Evolutionary conservation across 1,284 basidiomycete species (phyloP), one percentile per base, ranked within the genome.

Genomic region (Heliocybe sulcata): DNA sequence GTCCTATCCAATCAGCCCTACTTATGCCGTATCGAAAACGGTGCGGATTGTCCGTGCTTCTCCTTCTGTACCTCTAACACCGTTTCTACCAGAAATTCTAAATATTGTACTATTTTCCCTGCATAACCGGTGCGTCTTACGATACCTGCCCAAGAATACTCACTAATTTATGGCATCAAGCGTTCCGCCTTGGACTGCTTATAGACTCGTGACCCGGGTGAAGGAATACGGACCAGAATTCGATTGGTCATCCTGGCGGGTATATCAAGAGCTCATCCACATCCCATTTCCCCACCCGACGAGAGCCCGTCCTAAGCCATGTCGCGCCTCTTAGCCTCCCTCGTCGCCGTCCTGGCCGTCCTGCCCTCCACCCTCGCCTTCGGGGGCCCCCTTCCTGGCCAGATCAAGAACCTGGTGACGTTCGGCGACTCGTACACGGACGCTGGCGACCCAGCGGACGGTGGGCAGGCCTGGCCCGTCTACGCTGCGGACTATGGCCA

Each of bases 361-460:
- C 10, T 26, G 16, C 47, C 47, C 22, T 49, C 47, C 4, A n/a
- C 25, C 20, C 27, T 49, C 11, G 20, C 47, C 12, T 49, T 25
- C 16, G 27, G 23, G 4, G 47, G 47, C 25, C 23, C 27, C n/a
- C 47, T 26, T 14, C 47, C 47, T 6, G 47, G 47, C 19, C 72
- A 72, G 54, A 72, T 77, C 57, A 74, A 70, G 55, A 74, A 68
- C 51, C 63, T 75, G 14, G 74, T 72, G 50, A 74, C 73, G 1
- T 77, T 76, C 52, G 76, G 76, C 2, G 76, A 77, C 59, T 76
- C 74, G 33, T 77, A 76, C 59, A 72, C 76, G 1, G 76, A 77
- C 27, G 47, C 64, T 63, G 56, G 59, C 35, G 35, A 54, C 1
- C 55, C 64, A 31, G 70, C 67, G 6, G 72, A 73, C 59, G 69